Conservation (phyloP, 2,329 filamentous ascomycete species). For the Exophiala bonariae region DNA sequence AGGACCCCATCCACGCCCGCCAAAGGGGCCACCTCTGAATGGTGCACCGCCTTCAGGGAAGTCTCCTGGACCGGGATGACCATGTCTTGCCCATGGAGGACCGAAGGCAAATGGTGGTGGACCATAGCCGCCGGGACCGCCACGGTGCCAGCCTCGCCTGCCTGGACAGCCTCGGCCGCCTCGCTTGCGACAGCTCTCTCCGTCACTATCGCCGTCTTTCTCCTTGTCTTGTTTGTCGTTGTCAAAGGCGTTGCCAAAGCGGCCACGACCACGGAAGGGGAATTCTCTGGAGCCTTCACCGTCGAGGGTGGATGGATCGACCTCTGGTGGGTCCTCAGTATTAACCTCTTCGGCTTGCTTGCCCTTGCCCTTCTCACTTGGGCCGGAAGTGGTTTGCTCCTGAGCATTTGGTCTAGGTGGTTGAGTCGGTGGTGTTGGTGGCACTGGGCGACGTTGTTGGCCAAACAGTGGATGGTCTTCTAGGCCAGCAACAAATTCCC, state of each 20-base stretch:
- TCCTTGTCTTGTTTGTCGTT: constrained; percentile 7
- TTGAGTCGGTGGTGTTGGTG: constrained; percentile 34
- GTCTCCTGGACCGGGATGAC: neutral
- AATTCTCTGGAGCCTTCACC: constrained; percentile 10
- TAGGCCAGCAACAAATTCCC: constrained; percentile 55
- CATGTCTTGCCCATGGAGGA: constrained; percentile 5
- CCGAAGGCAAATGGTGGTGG: constrained; percentile 22
- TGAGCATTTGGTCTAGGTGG: constrained; percentile 32
- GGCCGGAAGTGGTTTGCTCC: constrained; percentile 34
- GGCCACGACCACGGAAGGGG: constrained; percentile 26
- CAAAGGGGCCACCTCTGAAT: neutral
- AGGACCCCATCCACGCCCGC: constrained; percentile 3
- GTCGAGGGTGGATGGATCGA: constrained; percentile 26
- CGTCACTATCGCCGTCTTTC: constrained; percentile 1
- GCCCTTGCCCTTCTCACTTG: constrained; percentile 20
- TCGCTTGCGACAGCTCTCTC: constrained; percentile 8
- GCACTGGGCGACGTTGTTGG: constrained; percentile 33
- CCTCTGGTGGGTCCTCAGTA: constrained; percentile 26
- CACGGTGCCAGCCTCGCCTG: constrained; percentile 10
- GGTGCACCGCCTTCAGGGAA: neutral
- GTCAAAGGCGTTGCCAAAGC: constrained; percentile 22
- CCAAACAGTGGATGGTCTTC: constrained; percentile 51
- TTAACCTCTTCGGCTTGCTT: constrained; percentile 20
- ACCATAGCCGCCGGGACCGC: constrained; percentile 9
- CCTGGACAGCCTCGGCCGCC: constrained; percentile 18